Evolutionary conservation across 2,329 filamentous ascomycete species (phyloP), one percentile per base, ranked within the genome.

Genomic region (Xylariaceae sp.): DNA sequence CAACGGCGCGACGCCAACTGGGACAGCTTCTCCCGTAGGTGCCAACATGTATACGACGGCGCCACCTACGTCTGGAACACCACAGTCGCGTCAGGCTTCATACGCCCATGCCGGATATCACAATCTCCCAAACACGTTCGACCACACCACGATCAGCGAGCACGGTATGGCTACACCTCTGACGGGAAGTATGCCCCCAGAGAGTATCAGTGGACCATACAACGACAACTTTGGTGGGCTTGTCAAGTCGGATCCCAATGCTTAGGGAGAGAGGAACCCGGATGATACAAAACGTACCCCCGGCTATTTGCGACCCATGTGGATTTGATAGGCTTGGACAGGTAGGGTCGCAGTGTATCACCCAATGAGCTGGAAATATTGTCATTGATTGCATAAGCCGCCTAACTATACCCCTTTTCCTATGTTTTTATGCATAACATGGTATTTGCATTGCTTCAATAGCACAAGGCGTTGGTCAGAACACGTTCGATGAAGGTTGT

Each of bases 21-120:
- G 48, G 35, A 55, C 55, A 26, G 50, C 56, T 13, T 58, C 56
- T 17, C 55, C 56, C 39, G 54, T 59, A 18, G 55, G 52, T 15
- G 47, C 55, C 37, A 54, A 52, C 33, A 53, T 59, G 47, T 59
- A 59, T 41, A 53, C 55, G 35, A 52, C 56, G 24, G 51, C 55
- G 30, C 49, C 53, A 16, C 51, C 54, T 29, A 47, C 53, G 16
- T 54, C 54, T 15, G 55, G 52, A n/a, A 49, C 56, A 29, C 52
- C 51, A 31, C 55, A 54, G 38, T 38, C 48, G 22, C 55, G 54
- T 19, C 56, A 59, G 15, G 49, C 56, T 12, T 48, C 55, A 24
- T 59, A 59, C 42, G 54, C 55, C 41, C 42, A 55, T 39, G 45
- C 52, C 9, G 31, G 48, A 17, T 57, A 59, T 30, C 55, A 56